These are phyloP conservation scores for Solanum medicagineum DNA, from an alignment of 257 asterid genomes.

Conservation along the genomic window DNA sequence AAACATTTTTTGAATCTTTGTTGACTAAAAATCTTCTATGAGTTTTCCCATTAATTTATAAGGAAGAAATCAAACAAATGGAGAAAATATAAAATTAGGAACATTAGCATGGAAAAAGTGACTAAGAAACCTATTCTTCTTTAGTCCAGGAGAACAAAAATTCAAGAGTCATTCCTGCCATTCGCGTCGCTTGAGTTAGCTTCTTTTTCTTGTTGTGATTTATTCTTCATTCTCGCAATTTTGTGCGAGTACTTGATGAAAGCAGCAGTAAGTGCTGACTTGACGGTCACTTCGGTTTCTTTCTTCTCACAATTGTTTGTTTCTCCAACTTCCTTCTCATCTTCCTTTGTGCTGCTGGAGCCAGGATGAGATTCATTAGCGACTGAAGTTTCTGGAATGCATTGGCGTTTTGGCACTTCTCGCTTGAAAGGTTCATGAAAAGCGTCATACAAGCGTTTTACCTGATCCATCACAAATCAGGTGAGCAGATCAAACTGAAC, in stretches of 20 bases:
- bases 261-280: conserved; percentile 71
- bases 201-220: conserved; percentile 14
- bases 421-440: conserved; percentile 97
- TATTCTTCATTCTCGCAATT: conserved; percentile 32
- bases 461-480: conserved; percentile 30
- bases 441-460: conserved; percentile 68
- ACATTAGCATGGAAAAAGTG: neutral
- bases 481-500: neutral
- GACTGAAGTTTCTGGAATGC: conserved; percentile 19
- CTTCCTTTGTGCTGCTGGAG: conserved; percentile 22
- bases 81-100: neutral
- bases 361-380: conserved; percentile 14
- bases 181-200: neutral
- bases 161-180: neutral
- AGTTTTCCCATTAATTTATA: neutral
- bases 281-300: conserved; percentile 45
- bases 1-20: neutral
- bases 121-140: neutral
- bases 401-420: conserved; percentile 28
- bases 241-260: conserved; percentile 53
- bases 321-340: conserved; percentile 18
- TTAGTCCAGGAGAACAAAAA: neutral
- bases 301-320: conserved; percentile 41
- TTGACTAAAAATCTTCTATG: neutral
- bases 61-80: neutral